These are phyloP conservation scores for Salinomyces thailandicus DNA, from an alignment of 2,329 filamentous ascomycete species.

Conservation along the genomic window DNA sequence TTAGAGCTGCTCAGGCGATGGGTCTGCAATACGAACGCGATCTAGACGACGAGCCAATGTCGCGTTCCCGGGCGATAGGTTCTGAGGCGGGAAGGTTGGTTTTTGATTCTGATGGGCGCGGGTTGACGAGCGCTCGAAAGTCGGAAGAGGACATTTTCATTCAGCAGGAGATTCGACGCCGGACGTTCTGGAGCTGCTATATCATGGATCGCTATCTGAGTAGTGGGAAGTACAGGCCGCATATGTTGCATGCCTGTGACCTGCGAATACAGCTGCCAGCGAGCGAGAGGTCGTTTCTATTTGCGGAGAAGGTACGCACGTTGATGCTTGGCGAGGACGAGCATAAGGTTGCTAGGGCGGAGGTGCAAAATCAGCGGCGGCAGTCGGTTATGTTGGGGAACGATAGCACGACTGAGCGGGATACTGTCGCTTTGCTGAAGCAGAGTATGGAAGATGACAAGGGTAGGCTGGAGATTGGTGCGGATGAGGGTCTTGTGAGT, in stretches of 20 bases:
- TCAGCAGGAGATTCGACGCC: conserved; percentile 52
- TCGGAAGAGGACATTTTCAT: conserved; percentile 37
- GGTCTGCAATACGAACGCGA: conserved; percentile 49
- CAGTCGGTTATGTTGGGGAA: conserved; percentile 31
- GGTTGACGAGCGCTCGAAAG: conserved; percentile 15
- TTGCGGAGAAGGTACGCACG: conserved; percentile 48
- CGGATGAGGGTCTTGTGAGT: conserved; percentile 37
- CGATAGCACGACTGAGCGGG: conserved; percentile 12
- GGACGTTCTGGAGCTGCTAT: conserved; percentile 66
- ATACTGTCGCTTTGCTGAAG: conserved; percentile 10
- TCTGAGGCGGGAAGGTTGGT: conserved; percentile 31
- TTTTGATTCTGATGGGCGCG: conserved; percentile 11
- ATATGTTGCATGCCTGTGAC: conserved; percentile 49
- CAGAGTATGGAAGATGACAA: conserved; percentile 30
- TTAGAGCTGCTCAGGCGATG: conserved; percentile 53
- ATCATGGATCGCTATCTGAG: conserved; percentile 61
- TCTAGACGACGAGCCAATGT: conserved; percentile 26
- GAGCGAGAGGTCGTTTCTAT: conserved; percentile 54
- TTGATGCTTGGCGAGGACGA: conserved; percentile 37
- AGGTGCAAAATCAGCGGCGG: conserved; percentile 36
- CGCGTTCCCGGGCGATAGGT: conserved; percentile 28
- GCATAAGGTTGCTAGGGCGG: conserved; percentile 29
- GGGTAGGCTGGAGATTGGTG: conserved; percentile 43
- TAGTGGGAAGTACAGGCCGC: conserved; percentile 51
- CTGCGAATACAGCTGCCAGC: conserved; percentile 58